phyloP scores from a whole-genome alignment of 2,329 filamentous ascomycete species.

The Calycina marina region DNA sequence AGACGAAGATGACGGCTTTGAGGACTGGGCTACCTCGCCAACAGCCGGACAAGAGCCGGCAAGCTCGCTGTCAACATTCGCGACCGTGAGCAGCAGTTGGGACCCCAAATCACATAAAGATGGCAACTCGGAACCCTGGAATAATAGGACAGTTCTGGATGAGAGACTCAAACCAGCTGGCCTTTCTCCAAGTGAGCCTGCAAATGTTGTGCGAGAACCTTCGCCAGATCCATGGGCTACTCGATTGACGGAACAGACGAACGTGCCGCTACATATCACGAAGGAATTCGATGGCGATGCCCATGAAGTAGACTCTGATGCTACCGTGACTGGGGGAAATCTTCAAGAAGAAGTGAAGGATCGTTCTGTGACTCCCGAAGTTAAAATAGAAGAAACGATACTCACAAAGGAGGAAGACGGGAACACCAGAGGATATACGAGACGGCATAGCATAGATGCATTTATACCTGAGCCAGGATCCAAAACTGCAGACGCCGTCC shows the following conservation, averaged over 20 bases:
- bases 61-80: constrained; percentile 8
- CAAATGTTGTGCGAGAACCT: constrained; percentile 9
- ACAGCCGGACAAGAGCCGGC: constrained; percentile 1
- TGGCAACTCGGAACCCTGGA: constrained; percentile 1
- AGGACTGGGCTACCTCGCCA: constrained; percentile 15
- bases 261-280: not conserved
- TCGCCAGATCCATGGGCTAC: constrained; percentile 20
- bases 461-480: too few species aligned
- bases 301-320: not conserved
- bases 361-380: not conserved
- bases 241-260: constrained; percentile 1
- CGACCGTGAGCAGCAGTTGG: constrained; percentile 1
- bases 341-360: not conserved
- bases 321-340: not conserved
- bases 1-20: constrained; percentile 14
- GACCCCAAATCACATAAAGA: constrained; percentile 2
- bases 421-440: not conserved
- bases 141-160: not conserved
- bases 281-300: not conserved
- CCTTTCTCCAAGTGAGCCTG: constrained; percentile 6
- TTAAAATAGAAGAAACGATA: not conserved
- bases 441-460: too few species aligned
- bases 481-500: too few species aligned
- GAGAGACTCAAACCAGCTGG: constrained; percentile 4
- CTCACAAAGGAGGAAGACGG: not conserved